Evolutionary conservation across 768 basidiomycete species (phyloP).

Genomic region (Mycena pura): DNA sequence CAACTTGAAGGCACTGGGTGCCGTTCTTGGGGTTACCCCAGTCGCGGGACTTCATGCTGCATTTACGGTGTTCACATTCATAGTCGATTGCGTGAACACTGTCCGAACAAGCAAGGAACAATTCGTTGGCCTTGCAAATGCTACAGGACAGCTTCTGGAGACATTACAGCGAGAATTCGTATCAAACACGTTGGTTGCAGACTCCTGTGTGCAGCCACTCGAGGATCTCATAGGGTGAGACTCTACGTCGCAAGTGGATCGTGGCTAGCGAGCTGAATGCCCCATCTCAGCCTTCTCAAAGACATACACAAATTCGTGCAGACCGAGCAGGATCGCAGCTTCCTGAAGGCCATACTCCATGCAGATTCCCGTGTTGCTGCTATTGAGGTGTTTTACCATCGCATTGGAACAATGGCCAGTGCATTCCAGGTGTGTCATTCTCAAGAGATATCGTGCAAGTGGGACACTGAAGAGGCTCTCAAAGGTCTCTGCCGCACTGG

Average conservation of each 20-base stretch:
- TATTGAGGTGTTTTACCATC: not conserved
- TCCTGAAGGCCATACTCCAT: not conserved
- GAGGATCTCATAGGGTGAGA: not conserved
- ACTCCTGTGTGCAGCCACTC: not conserved
- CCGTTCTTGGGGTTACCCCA: not conserved
- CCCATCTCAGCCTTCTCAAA: not conserved
- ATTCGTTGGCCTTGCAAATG: not conserved
- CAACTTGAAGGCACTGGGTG: not conserved
- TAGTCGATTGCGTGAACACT: not conserved
- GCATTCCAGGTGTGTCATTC: slow-evolving; percentile 1
- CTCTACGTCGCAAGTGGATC: not conserved
- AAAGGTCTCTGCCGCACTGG: slow-evolving; percentile 2
- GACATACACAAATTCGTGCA: not conserved
- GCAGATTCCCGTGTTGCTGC: not conserved
- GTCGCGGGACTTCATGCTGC: slow-evolving; percentile 1
- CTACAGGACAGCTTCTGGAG: not conserved
- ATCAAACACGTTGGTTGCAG: not conserved
- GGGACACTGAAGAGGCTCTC: not conserved
- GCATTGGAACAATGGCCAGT: not conserved
- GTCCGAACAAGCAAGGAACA: not conserved
- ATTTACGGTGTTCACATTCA: slow-evolving; percentile 8
- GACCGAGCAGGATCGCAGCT: not conserved
- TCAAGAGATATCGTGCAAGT: not conserved
- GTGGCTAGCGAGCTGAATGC: not conserved
- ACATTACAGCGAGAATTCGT: slow-evolving; percentile 12